Evolutionary conservation across 1,284 basidiomycete species (phyloP), one percentile per base, ranked within the genome.

Genomic region (Puccinia horiana): DNA sequence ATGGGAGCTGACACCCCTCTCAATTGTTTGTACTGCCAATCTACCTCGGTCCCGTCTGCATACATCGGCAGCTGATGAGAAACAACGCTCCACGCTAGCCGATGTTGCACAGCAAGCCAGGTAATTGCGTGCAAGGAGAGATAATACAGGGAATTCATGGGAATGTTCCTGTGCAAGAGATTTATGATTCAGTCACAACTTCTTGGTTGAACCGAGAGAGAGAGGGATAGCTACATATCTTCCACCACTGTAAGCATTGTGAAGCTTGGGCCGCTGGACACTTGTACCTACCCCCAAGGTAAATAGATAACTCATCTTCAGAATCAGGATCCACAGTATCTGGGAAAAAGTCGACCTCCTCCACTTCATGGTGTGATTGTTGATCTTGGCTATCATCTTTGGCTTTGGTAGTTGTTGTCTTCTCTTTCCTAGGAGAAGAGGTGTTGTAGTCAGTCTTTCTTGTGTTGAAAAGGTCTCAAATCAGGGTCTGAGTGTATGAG

Each of bases 51-150:
- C 40, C 29, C 40, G 67, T 3, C 44, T 32, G 40, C 67, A 70
- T 3, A 70, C 26, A 70, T 70, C 67, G 12, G 67, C 67, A 26
- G 67, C 67, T 26, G 67, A 18, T 9, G 67, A 70, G 32, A 70
- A 70, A 26, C 67, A 70, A 20, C 67, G 12, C 67, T 70, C 67
- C 14, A 70, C 67, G n/a, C 29, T 8, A 18, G 29, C 26, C n/a
- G 63, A 67, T 35, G 23, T 67, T 23, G 63, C 63, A 67, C 23
- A 42, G 37, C 37, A 42, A 18, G 67, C 67, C 37, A 70, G 26
- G 44, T 70, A 70, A 47, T 35, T 32, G 12, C 26, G 29, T 12
- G 67, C 67, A 23, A 70, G 16, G 40, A 18, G n/a, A n/a, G 37
- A 70, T 67, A 67, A 40, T 23, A 67, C 23, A 12, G 49, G 49